Conservation (phyloP, 495 filamentous ascomycete species). For the Bombardia bombarda region DNA sequence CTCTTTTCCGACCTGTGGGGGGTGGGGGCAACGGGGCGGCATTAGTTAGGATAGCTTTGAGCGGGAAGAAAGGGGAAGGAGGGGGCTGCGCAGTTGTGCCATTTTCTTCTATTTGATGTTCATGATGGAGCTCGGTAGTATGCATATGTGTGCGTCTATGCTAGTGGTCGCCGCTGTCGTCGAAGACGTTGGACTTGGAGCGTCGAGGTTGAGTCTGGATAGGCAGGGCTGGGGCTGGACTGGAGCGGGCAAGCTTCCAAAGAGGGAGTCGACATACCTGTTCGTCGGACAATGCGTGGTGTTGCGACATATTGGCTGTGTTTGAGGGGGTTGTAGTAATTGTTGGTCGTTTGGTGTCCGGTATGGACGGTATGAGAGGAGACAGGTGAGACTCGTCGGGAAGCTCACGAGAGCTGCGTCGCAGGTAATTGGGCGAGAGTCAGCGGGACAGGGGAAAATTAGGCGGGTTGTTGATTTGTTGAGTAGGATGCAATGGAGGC, state of each 20-base stretch:
- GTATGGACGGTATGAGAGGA: neutral
- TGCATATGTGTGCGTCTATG: no score
- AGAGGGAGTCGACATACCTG: constrained; percentile 50
- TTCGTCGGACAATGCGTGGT: constrained; percentile 92
- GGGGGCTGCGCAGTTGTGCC: no score
- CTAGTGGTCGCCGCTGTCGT: no score
- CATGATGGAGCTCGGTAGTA: constrained; percentile 3
- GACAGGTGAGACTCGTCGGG: neutral
- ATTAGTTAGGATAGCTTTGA: no score
- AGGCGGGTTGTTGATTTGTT: neutral
- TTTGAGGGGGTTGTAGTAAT: constrained; percentile 17
- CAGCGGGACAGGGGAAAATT: neutral
- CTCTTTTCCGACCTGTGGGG: constrained; percentile 73
- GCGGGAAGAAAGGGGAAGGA: no score
- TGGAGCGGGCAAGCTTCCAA: no score
- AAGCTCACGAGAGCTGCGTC: neutral
- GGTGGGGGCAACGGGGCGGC: constrained; percentile 1
- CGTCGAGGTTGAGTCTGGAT: no score
- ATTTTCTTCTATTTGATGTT: neutral
- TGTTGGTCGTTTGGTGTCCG: neutral
- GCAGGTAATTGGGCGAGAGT: neutral
- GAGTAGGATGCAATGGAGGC: neutral
- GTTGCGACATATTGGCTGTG: constrained; percentile 70
- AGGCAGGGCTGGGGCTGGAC: no score
- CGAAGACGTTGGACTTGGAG: no score